A percentile compares a stretch with the other conserved stretches of the same genome.
Evolutionary conservation across 1,284 basidiomycete species (phyloP).

Genomic region (Moniliella sp.): DNA sequence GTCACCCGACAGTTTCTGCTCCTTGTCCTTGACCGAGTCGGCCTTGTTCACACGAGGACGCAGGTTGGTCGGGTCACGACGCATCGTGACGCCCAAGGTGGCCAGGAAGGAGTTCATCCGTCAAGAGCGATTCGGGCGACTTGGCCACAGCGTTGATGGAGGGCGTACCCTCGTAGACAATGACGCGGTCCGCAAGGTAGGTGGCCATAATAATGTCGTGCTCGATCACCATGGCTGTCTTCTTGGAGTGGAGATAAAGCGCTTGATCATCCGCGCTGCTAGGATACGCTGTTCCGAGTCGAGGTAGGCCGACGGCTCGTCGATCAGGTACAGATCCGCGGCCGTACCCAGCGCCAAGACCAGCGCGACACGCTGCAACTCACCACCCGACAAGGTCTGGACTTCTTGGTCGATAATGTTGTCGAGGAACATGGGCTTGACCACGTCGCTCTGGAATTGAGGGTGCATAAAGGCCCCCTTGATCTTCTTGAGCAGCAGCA

Average conservation of each 20-base stretch:
- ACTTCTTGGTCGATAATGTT: constrained; percentile 33
- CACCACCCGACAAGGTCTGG: constrained; percentile 31
- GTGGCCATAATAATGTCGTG: constrained; percentile 10
- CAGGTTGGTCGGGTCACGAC: constrained; percentile 30
- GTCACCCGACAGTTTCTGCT: constrained; percentile 29
- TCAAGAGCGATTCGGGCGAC: constrained; percentile 22
- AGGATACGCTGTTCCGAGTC: constrained; percentile 34
- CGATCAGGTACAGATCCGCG: constrained; percentile 32
- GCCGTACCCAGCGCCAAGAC: constrained; percentile 31
- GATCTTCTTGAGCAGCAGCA: constrained; percentile 33
- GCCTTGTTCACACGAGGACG: constrained; percentile 32
- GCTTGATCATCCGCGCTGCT: constrained; percentile 29
- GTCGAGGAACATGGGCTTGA: constrained; percentile 32
- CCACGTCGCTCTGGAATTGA: constrained; percentile 33
- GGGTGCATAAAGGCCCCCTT: constrained; percentile 33
- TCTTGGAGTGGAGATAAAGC: constrained; percentile 33
- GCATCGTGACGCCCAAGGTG: constrained; percentile 28
- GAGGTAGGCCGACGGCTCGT: constrained; percentile 32
- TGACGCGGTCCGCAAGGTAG: constrained; percentile 15
- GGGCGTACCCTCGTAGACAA: constrained; percentile 30
- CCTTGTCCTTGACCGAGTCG: constrained; percentile 33
- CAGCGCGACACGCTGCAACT: constrained; percentile 31
- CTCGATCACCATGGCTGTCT: constrained; percentile 34
- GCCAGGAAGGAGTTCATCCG: constrained; percentile 33
- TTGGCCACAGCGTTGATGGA: constrained; percentile 27